Percentiles rank a stretch among this genome's conserved stretches.
These are phyloP conservation scores for Lyophyllum decastes DNA, from an alignment of 768 basidiomycete species.

Conservation along the genomic window DNA sequence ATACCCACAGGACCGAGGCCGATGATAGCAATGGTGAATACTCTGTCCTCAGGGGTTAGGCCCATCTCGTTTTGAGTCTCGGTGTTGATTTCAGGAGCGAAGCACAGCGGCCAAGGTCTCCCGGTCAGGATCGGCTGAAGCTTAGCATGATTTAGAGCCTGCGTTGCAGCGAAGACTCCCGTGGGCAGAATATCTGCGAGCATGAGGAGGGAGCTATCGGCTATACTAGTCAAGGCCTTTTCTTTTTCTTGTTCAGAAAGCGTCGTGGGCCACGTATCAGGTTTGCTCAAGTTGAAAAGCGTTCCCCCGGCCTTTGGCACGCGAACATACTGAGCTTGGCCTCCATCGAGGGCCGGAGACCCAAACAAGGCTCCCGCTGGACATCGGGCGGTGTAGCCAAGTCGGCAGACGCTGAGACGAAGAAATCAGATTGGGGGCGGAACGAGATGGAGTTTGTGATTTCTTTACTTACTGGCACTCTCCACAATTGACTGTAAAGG, in stretches of 20 bases:
- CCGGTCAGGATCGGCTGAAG: slow-evolving; percentile 59
- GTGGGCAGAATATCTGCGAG: slow-evolving; percentile 82
- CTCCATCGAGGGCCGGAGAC: slow-evolving; percentile 63
- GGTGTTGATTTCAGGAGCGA: slow-evolving; percentile 25
- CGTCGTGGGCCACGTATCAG: slow-evolving; percentile 45
- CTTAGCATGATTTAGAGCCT: slow-evolving; percentile 75
- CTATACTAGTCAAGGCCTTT: slow-evolving; percentile 40
- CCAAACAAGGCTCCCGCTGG: slow-evolving; percentile 64
- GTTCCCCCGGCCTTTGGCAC: slow-evolving; percentile 83
- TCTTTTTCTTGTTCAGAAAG: slow-evolving; percentile 36
- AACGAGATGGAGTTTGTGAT: background rate
- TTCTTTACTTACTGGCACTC: slow-evolving; percentile 69
- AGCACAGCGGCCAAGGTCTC: slow-evolving; percentile 57
- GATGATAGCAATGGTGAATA: slow-evolving; percentile 64
- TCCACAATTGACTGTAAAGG: slow-evolving; percentile 82
- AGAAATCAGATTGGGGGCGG: background rate
- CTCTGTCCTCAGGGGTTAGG: slow-evolving; percentile 47
- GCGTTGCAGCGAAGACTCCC: slow-evolving; percentile 73
- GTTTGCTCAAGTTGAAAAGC: slow-evolving; percentile 60
- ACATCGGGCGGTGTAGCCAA: slow-evolving; percentile 76
- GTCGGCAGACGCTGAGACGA: slow-evolving; percentile 58
- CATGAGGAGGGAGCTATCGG: slow-evolving; percentile 69
- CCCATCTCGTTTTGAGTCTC: slow-evolving; percentile 27
- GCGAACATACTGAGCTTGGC: slow-evolving; percentile 79
- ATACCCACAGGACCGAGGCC: slow-evolving; percentile 83